Percentiles rank a stretch among this genome's conserved stretches.
phyloP scores from a whole-genome alignment of 108 stramenopile genomes.

The Cyclotella atomus region DNA sequence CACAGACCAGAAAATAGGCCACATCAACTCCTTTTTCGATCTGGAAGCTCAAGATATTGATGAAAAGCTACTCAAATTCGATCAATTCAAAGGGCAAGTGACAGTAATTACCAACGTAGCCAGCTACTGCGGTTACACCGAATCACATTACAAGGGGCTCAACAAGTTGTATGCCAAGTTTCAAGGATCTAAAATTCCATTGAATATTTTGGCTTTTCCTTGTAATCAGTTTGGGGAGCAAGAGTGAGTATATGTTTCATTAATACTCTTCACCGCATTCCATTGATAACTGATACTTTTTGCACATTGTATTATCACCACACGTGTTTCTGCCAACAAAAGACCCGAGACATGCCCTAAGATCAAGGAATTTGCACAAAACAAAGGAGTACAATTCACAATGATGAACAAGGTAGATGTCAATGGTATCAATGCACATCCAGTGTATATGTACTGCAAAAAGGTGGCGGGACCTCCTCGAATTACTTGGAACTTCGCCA shows the following conservation, averaged over 20 bases:
- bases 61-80: conserved; percentile 60
- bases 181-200: conserved; percentile 33
- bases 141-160: conserved; percentile 76
- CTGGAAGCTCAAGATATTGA: conserved; percentile 80
- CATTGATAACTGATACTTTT: not conserved
- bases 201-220: conserved; percentile 75
- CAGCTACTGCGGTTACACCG: conserved; percentile 82
- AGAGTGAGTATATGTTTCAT: conserved; percentile 55
- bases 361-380: conserved; percentile 65
- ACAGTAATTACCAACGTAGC: conserved; percentile 85
- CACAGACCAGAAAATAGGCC: conserved; percentile 54
- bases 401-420: conserved; percentile 92
- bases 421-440: conserved; percentile 67
- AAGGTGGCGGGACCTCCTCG: conserved; percentile 55
- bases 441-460: conserved; percentile 80
- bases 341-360: conserved; percentile 59
- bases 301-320: no score
- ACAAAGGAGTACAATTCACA: conserved; percentile 77
- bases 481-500: conserved; percentile 84
- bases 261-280: not conserved
- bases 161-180: conserved; percentile 56
- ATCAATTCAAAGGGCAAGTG: conserved; percentile 69
- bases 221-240: conserved; percentile 91
- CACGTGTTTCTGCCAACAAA: no score
- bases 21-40: conserved; percentile 78